Base-by-base conservation (phyloP, 306 rosid genomes). In the Castanospermum australe region DNA sequence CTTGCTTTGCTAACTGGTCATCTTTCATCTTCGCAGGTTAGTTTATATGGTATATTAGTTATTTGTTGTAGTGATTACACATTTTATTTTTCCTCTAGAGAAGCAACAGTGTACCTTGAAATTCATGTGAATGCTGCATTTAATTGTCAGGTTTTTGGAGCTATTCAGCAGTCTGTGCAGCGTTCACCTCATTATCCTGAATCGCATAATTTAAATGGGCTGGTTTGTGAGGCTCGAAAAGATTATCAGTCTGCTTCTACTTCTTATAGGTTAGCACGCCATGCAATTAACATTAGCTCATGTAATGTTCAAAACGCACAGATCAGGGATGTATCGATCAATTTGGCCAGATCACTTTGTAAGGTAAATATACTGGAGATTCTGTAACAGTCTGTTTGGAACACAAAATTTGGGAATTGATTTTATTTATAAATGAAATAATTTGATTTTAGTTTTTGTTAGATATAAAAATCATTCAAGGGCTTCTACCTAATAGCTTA, bases 111-210 rank as follows among this genome's bases (percentile, higher is more conserved):
- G 57, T 66, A 15, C 61, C 65, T 52, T 42, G 54, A 67, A 73
- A 51, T 78, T 78, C 18, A 25, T 47, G 73, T 62, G 39, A 47
- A 79, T 63, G n/a, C 56, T 78, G 79, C 39, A 47, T 59, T 83
- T 71, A 24, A 44, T 45, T 20, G 63, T 74, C 54, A 94, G 97
- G 97, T 94, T 73, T 89, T 86, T 56, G 95, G 93, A 85, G 99
- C 97, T 73, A 94, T 92, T 86, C 87, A 81, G 86, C 99, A 92
- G 90, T 97, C 99, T 41, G 84, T 89, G 70, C 97, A 91, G 85
- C 97, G 60, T 70, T 88, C 92, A 67, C 99, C 99, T 76, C 88
- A 91, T 56, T 88, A 74, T 82, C 97, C 99, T 9, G 99, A 94
- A 86, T 84, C 91, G 73, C 94, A 91, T 81, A 94, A 94, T 90